Percentiles rank a stretch among this genome's conserved stretches.
Conservation (phyloP, 2,329 filamentous ascomycete genomes). For the Didymella sp. region DNA sequence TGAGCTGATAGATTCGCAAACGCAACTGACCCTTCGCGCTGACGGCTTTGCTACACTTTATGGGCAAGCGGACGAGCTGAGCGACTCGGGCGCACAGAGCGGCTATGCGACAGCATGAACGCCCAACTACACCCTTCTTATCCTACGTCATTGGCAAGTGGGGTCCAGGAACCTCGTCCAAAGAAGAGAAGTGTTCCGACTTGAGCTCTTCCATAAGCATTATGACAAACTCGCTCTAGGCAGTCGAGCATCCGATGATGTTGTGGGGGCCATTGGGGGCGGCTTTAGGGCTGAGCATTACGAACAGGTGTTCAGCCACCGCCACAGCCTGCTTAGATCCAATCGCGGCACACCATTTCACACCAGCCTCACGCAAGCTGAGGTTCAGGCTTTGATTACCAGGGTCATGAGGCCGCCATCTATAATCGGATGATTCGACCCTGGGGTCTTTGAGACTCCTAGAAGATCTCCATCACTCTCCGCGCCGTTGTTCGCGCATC, state of each 20-base stretch:
- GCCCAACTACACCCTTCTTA: constrained; percentile 19
- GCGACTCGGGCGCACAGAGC: constrained; percentile 8
- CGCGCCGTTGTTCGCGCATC: not conserved
- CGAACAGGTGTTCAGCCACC: constrained; percentile 20
- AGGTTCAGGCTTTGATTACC: constrained; percentile 24
- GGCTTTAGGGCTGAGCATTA: constrained; percentile 24
- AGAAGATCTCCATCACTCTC: not conserved
- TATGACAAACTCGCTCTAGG: constrained; percentile 14
- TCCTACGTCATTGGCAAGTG: not conserved
- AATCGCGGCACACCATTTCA: constrained; percentile 22
- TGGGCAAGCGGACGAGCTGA: constrained; percentile 14
- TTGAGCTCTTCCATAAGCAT: constrained; percentile 11
- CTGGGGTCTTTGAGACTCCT: not conserved
- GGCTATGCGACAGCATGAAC: constrained; percentile 20
- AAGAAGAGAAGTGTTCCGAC: constrained; percentile 8
- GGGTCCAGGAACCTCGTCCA: not conserved
- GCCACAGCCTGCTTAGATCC: constrained; percentile 17
- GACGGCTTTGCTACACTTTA: constrained; percentile 2
- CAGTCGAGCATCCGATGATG: constrained; percentile 15
- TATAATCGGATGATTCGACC: not conserved
- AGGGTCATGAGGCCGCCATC: constrained; percentile 21
- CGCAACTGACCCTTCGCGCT: not conserved
- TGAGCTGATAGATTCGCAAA: not conserved
- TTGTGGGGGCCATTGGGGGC: constrained; percentile 26
- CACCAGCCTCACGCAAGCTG: constrained; percentile 23